phyloP scores from a whole-genome alignment of 495 filamentous ascomycete species.

The Penicillium roqueforti region DNA sequence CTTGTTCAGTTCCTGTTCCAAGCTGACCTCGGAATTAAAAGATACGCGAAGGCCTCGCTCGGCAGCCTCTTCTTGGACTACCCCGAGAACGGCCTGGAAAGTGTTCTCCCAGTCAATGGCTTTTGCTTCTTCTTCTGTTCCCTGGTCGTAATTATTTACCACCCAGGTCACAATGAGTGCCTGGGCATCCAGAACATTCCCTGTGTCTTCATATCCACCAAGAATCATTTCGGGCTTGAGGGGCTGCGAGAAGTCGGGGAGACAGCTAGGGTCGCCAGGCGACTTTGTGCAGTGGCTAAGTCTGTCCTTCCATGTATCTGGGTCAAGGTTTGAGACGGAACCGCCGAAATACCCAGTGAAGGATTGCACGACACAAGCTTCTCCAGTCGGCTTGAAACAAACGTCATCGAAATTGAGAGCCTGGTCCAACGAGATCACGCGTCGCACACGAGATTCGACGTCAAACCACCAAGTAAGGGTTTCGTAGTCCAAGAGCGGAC shows the following conservation, averaged over 20 bases:
- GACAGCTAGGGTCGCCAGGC: slow-evolving; percentile 66
- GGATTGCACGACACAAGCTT: slow-evolving; percentile 89
- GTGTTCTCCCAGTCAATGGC: slow-evolving; percentile 88
- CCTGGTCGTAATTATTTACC: slow-evolving; percentile 80
- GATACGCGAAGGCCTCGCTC: slow-evolving; percentile 77
- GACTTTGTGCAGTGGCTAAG: slow-evolving; percentile 68
- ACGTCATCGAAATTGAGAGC: slow-evolving; percentile 71
- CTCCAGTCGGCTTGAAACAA: slow-evolving; percentile 88
- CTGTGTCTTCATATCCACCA: slow-evolving; percentile 67
- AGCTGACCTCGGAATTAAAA: slow-evolving; percentile 88
- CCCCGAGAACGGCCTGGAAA: slow-evolving; percentile 64
- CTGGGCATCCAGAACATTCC: slow-evolving; percentile 64
- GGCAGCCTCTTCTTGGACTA: slow-evolving; percentile 73
- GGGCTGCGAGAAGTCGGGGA: slow-evolving; percentile 82
- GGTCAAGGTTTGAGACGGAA: slow-evolving; percentile 57
- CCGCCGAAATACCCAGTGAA: slow-evolving; percentile 80
- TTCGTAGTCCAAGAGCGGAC: slow-evolving; percentile 80
- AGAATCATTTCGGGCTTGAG: slow-evolving; percentile 79
- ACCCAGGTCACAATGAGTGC: slow-evolving; percentile 94
- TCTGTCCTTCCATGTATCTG: slow-evolving; percentile 61
- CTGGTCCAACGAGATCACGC: slow-evolving; percentile 60
- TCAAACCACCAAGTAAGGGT: slow-evolving; percentile 92
- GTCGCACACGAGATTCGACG: slow-evolving; percentile 69
- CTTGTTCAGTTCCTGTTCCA: slow-evolving; percentile 92
- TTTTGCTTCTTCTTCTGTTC: slow-evolving; percentile 57